Evolutionary conservation across 805 yeast species (phyloP).

Genomic region (Saccharomycodes ludwigii): DNA sequence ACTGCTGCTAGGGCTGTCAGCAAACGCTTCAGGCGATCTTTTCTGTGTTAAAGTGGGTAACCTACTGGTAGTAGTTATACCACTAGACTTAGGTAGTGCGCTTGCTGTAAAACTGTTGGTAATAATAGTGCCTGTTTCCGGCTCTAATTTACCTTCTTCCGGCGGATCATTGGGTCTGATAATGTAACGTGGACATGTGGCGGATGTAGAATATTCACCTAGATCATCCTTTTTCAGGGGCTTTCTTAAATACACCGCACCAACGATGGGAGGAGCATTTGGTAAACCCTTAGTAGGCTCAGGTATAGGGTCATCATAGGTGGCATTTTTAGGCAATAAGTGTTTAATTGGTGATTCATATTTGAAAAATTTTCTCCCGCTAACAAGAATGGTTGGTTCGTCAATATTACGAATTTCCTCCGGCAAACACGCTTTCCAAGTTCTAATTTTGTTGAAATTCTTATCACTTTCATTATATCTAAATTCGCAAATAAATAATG

Average conservation of each 20-base stretch:
- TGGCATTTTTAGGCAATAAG: slow-evolving; percentile 62
- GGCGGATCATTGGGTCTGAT: slow-evolving; percentile 32
- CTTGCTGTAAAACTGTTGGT: slow-evolving; percentile 12
- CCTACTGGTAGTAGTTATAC: slow-evolving; percentile 12
- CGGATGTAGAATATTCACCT: slow-evolving; percentile 55
- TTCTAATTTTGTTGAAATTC: slow-evolving; percentile 85
- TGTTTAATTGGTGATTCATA: slow-evolving; percentile 78
- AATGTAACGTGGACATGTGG: slow-evolving; percentile 31
- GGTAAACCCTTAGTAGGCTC: slow-evolving; percentile 71
- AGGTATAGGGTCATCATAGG: slow-evolving; percentile 63
- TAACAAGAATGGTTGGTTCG: slow-evolving; percentile 67
- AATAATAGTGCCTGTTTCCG: slow-evolving; percentile 19
- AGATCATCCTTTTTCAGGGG: slow-evolving; percentile 70
- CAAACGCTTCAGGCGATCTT: slow-evolving; percentile 10
- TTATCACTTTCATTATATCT: slow-evolving; percentile 87
- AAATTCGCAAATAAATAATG: slow-evolving; percentile 86
- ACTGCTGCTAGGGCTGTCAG: no score
- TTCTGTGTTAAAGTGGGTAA: slow-evolving; percentile 11
- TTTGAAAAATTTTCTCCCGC: slow-evolving; percentile 54
- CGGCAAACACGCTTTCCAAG: slow-evolving; percentile 98
- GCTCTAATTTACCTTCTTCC: slow-evolving; percentile 22
- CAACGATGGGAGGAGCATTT: slow-evolving; percentile 89
- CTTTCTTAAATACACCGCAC: slow-evolving; percentile 76
- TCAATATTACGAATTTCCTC: slow-evolving; percentile 83
- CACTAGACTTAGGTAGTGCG: slow-evolving; percentile 14